These are phyloP conservation scores for Adenanthera pavonina DNA, from an alignment of 306 rosid species.

Conservation along the genomic window DNA sequence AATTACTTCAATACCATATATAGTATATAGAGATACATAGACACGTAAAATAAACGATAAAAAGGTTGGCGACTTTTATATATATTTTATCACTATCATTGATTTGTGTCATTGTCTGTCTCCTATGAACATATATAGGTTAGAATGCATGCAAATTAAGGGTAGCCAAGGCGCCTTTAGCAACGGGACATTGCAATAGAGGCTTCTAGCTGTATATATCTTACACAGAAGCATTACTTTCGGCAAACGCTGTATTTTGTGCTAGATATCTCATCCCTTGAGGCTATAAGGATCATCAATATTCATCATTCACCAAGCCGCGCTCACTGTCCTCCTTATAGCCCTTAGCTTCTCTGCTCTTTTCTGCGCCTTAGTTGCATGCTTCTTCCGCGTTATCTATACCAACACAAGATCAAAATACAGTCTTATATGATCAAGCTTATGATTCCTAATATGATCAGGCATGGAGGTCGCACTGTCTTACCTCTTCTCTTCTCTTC, in stretches of 20 bases:
- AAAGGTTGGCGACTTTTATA: not conserved
- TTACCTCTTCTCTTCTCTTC: slow-evolving; percentile 64
- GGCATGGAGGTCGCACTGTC: not conserved
- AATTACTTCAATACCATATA: not conserved
- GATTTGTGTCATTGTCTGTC: not conserved
- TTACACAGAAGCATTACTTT: slow-evolving; percentile 24
- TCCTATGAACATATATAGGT: slow-evolving; percentile 12
- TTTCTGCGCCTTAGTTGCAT: slow-evolving; percentile 46
- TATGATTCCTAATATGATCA: no score
- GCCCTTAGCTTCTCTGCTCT: slow-evolving; percentile 51
- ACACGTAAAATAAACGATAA: not conserved
- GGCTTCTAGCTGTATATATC: not conserved
- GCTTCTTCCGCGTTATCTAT: slow-evolving; percentile 46
- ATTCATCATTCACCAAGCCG: slow-evolving; percentile 50
- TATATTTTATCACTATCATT: not conserved
- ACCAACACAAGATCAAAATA: slow-evolving; percentile 1
- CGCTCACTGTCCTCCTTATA: slow-evolving; percentile 61
- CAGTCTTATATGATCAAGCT: not conserved
- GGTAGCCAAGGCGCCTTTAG: not conserved
- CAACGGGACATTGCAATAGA: slow-evolving; percentile 3
- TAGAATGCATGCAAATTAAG: not conserved
- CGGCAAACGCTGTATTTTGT: not conserved
- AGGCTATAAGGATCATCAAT: not conserved
- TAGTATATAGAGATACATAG: no score
- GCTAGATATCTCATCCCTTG: slow-evolving; percentile 3